phyloP scores from a whole-genome alignment of 1,139 yeast genomes.

The Debaryomycetaceae sp. region DNA sequence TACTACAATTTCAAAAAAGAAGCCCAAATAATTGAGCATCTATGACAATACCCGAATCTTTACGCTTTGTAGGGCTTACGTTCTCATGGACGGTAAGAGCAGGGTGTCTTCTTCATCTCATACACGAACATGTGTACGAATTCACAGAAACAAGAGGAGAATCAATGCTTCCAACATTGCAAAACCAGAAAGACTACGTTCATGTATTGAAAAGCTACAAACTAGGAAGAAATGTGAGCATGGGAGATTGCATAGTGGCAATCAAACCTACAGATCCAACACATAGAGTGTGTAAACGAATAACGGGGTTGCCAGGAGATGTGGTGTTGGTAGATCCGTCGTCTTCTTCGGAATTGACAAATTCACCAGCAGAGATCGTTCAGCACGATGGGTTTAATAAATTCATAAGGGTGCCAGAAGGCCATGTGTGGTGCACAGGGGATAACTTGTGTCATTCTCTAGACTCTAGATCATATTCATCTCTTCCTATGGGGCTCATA shows the following conservation, averaged over 20 bases:
- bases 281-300: conserved; percentile 84
- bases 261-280: conserved; percentile 86
- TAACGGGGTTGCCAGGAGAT: conserved; percentile 97
- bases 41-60: conserved; percentile 19
- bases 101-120: conserved; percentile 66
- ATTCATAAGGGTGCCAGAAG: conserved; percentile 71
- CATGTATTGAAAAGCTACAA: conserved; percentile 64
- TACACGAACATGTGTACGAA: conserved; percentile 67
- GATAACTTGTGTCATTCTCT: conserved; percentile 87
- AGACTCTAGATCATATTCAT: conserved; percentile 87
- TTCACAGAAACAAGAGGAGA: conserved; percentile 87
- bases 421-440: conserved; percentile 97
- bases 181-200: conserved; percentile 72
- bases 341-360: conserved; percentile 51
- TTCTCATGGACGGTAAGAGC: conserved; percentile 52
- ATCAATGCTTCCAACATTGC: conserved; percentile 90
- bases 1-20: background rate
- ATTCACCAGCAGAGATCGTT: conserved; percentile 24
- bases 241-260: conserved; percentile 90
- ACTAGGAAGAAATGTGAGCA: conserved; percentile 56
- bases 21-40: background rate
- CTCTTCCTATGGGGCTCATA: conserved; percentile 81
- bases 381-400: conserved; percentile 50
- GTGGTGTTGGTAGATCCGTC: conserved; percentile 77
- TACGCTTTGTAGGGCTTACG: conserved; percentile 31